Base-by-base conservation (phyloP, 768 basidiomycete genomes). In the Lentinula lateritia region DNA sequence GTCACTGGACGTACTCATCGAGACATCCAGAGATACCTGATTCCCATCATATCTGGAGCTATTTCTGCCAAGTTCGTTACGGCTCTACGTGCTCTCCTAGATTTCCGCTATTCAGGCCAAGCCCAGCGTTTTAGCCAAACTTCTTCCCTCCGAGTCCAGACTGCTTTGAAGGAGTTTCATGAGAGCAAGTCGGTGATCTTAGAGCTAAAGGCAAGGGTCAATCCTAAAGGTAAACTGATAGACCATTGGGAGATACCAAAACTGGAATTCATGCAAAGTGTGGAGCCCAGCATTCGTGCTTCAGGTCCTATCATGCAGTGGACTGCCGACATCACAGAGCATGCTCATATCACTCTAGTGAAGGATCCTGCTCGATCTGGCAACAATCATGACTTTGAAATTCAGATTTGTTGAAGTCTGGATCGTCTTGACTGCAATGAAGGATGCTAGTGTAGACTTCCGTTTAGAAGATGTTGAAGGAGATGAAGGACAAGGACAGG, bases 191-290 rank as follows among this genome's bases (percentile, higher is more conserved):
- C 12, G 6, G 42, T 15, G 13, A 16, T 43, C 13, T 10, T 43
- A 9, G 5, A 13, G 7, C 42, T 43, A 15, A 5, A 16, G 12
- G 42, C 13, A 2, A 10, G 42, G 5, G 13, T 43, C 42, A 43
- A 43, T 43, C 5, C 42, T 16, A 43, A 43, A 13, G 54, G 38
- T 20, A 12, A 41, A 34, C 7, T 3, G 32, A 63, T 43, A n/a
- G 42, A 43, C 13, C 12, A 78, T 57, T 81, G 72, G 66, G 54
- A 72, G 16, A 80, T 81, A 45, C 78, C 75, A 1, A 82, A 82
- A 63, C 71, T 79, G 8, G 75, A 77, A 56, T 64, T 75, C 15
- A 62, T 78, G 23, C 75, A 76, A 18, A 73, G 70, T 42, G 68
- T 78, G 5, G 46, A 62, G 2, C 18, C 56, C 0, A 74, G 67